Evolutionary conservation across 371 early-diverging fungal species (phyloP), one percentile per base, ranked within the genome.

Genomic region (Rhizopus stolonifer): DNA sequence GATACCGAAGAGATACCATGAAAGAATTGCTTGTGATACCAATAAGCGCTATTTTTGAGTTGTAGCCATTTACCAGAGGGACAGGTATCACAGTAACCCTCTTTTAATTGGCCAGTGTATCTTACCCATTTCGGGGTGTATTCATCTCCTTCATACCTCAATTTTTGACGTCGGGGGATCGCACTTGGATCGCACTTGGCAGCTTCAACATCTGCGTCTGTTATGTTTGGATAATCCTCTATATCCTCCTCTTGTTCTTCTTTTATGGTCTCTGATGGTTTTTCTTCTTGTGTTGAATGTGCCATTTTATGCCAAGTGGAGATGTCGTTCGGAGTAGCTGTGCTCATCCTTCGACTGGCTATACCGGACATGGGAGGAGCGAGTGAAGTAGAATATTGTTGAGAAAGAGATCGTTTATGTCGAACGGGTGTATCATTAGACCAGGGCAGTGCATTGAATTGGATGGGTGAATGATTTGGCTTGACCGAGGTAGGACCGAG

Each of bases 11-110:
- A 93, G 21, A 94, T 91, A 21, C 94, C 94, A 60, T 94, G 75
- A 49, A 76, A 85, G 59, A 92, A 94, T 64, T 94, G 93, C 66
- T 90, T 95, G 67, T 94, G 95, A 58, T 94, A 94, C 95, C 95
- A 95, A 55, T 81, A 95, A 1, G 95, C 95, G 56, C 89, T 89
- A 64, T 92, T 93, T 61, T 95, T 95, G 21, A 95, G 76, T 64
- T 95, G 91, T 17, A 95, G 78, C 94, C 95, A 95, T 67, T 88
- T 87, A 1, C 90, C 92, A 0, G 92, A 90, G 26, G 70, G 60
- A 57, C 95, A 95, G 5, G 84, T 82, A 42, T 92, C 92, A 66
- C 95, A 95, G 47, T 86, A 88, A 0, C 95, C 95, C 62, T 95
- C 93, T 61, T 91, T 91, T 22, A 72, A 68, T 36, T 85, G 85